phyloP scores from a whole-genome alignment of 1,284 basidiomycete genomes.

The Termitomyces sp. region DNA sequence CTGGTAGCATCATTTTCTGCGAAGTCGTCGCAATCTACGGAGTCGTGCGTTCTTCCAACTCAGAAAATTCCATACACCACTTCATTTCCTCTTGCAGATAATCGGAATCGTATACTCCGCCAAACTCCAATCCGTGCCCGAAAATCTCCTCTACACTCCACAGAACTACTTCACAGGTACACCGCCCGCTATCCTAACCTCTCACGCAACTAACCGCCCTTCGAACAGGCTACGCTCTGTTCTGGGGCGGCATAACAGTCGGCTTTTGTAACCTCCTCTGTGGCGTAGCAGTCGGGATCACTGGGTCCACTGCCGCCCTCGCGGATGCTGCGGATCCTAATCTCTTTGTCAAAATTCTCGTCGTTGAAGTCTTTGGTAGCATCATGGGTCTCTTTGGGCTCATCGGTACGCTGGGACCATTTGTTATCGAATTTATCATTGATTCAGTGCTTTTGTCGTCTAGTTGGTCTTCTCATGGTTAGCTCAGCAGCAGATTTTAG shows the following conservation, averaged over 20 bases:
- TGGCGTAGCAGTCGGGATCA: slow-evolving; percentile 86
- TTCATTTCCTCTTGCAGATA: slow-evolving; percentile 46
- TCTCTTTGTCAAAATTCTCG: slow-evolving; percentile 90
- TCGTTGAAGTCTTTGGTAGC: slow-evolving; percentile 93
- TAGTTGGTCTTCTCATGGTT: slow-evolving; percentile 68
- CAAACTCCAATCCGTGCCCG: slow-evolving; percentile 62
- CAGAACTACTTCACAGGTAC: slow-evolving; percentile 88
- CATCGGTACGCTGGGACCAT: slow-evolving; percentile 61
- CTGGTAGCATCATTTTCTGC: slow-evolving; percentile 91
- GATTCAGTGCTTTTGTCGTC: not conserved
- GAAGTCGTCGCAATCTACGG: slow-evolving; percentile 98
- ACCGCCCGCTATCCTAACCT: not conserved
- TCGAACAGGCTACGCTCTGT: slow-evolving; percentile 74
- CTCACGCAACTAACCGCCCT: not conserved
- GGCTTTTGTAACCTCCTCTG: slow-evolving; percentile 92
- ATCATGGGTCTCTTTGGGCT: slow-evolving; percentile 89
- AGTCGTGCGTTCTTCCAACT: slow-evolving; percentile 54
- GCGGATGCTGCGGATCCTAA: slow-evolving; percentile 91
- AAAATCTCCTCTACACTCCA: slow-evolving; percentile 65
- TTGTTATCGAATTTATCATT: not conserved
- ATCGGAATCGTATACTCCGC: slow-evolving; percentile 92
- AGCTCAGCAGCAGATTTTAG: slow-evolving; percentile 51
- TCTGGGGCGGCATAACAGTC: slow-evolving; percentile 93
- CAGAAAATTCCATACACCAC: slow-evolving; percentile 1
- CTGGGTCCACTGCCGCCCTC: slow-evolving; percentile 87